Conservation (phyloP, 331 rosid species). For the Malus hybrid region DNA sequence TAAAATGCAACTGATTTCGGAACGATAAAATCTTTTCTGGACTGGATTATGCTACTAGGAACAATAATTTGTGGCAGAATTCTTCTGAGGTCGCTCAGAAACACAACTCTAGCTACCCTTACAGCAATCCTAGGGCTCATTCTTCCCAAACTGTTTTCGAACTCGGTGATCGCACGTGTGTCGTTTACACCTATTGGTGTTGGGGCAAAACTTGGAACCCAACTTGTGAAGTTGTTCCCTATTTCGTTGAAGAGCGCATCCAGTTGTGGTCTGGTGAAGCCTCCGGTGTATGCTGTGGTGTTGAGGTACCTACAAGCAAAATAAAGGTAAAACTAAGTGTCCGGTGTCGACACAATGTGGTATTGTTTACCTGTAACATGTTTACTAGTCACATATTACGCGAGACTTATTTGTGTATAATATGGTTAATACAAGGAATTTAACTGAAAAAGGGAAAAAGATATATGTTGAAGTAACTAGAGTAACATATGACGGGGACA, state of each 20-base stretch:
- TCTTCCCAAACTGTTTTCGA: slow-evolving; percentile 25
- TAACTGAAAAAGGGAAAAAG: too few relatives aligned
- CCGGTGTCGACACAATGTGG: not conserved
- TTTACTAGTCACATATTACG: not conserved
- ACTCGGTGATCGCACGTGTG: slow-evolving; percentile 18
- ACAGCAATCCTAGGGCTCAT: slow-evolving; percentile 32
- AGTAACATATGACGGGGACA: too few relatives aligned
- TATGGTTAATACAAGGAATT: too few relatives aligned
- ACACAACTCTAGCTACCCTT: slow-evolving; percentile 23
- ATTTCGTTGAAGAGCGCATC: slow-evolving; percentile 17
- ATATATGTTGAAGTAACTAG: too few relatives aligned
- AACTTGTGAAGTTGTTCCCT: not conserved
- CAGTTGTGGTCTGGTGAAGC: slow-evolving; percentile 15
- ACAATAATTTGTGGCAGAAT: slow-evolving; percentile 27
- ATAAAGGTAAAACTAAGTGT: not conserved
- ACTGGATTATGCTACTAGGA: slow-evolving; percentile 40
- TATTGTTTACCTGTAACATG: not conserved
- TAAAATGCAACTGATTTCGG: slow-evolving; percentile 27
- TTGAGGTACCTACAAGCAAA: slow-evolving; percentile 25
- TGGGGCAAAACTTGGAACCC: slow-evolving; percentile 27
- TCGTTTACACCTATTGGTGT: slow-evolving; percentile 10
- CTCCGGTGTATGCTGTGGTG: slow-evolving; percentile 25
- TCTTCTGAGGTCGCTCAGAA: slow-evolving; percentile 28
- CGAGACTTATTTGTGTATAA: not conserved
- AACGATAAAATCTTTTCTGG: slow-evolving; percentile 19